phyloP scores from a whole-genome alignment of 106 monocot genomes.

The Phalaenopsis equestris region DNA sequence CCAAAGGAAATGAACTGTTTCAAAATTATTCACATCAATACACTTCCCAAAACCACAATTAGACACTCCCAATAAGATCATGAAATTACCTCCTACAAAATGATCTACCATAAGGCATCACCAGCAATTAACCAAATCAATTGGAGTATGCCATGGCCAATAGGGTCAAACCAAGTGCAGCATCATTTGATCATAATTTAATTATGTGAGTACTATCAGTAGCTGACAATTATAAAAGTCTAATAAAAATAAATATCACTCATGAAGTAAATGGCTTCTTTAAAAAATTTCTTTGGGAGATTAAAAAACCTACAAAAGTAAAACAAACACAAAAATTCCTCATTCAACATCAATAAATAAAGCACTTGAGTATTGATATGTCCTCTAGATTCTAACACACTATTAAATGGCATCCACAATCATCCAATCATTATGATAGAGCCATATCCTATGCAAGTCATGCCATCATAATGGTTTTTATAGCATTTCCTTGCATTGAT shows the following conservation, averaged over 20 bases:
- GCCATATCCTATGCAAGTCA: background rate
- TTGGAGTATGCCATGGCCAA: background rate
- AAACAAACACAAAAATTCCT: no score
- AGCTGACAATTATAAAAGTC: no score
- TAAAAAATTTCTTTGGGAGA: background rate
- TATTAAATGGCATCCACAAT: background rate
- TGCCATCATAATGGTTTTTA: background rate
- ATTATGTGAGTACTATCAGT: no score
- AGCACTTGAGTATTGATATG: background rate
- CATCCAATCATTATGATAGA: background rate
- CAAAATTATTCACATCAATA: background rate
- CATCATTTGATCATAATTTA: background rate
- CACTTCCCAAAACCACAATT: background rate
- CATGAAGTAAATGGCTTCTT: background rate
- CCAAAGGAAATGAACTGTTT: background rate
- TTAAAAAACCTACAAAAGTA: background rate
- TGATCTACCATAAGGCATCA: background rate
- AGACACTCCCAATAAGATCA: background rate
- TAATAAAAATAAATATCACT: background rate
- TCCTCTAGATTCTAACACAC: background rate
- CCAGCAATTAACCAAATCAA: background rate
- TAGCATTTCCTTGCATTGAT: background rate
- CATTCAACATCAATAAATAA: background rate
- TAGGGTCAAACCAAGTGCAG: background rate
- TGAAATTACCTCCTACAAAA: background rate